Evolutionary conservation across 805 yeast species (phyloP).

Genomic region (Candida xyloterini): DNA sequence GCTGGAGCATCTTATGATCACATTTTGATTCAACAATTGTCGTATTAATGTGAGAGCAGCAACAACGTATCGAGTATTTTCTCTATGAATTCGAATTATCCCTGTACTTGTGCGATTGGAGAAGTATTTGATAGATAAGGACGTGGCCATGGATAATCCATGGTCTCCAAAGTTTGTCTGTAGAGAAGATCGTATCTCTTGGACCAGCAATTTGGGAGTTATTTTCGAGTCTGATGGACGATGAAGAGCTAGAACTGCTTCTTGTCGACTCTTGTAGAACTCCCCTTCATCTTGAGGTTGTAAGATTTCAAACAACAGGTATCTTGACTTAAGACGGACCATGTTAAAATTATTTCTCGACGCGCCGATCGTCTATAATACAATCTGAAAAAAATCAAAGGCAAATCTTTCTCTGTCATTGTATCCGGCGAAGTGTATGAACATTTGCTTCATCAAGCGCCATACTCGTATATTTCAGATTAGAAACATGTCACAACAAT

Average conservation of each 20-base stretch:
- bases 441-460: conserved; percentile 9
- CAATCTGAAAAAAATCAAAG: conserved; percentile 5
- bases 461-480: conserved; percentile 5
- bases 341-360: conserved; percentile 35
- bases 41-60: conserved; percentile 63
- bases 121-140: conserved; percentile 63
- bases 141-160: conserved; percentile 63
- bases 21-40: conserved; percentile 45
- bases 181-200: conserved; percentile 53
- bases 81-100: conserved; percentile 72
- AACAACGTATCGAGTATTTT: conserved; percentile 56
- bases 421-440: conserved; percentile 9
- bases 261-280: conserved; percentile 29
- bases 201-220: conserved; percentile 47
- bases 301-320: conserved; percentile 74
- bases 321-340: conserved; percentile 88
- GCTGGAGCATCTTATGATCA: conserved; percentile 59
- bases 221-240: conserved; percentile 47
- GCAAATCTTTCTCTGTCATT: conserved; percentile 9
- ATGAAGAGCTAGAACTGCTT: conserved; percentile 46
- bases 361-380: conserved; percentile 13
- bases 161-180: conserved; percentile 72
- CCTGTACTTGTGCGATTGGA: conserved; percentile 82
- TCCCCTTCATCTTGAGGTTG: conserved; percentile 46
- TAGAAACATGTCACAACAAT: conserved; percentile 26